Evolutionary conservation across 768 basidiomycete species (phyloP), one percentile per base, ranked within the genome.

Genomic region (Mycena galericulata): DNA sequence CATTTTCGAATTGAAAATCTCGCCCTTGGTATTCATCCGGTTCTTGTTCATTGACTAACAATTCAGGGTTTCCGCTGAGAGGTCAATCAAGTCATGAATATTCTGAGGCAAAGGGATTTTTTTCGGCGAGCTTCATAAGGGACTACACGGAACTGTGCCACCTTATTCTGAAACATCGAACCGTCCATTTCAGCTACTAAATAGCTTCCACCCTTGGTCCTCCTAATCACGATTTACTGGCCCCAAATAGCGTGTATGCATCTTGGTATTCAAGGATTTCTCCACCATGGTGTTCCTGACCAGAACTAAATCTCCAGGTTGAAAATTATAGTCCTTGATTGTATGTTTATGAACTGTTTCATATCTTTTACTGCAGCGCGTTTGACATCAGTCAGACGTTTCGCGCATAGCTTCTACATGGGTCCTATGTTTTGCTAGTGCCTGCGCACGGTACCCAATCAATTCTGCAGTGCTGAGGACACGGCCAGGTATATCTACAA

Each of bases 371-470:
- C 75, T 62, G 14, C 51, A 1, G 22, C 60, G 18, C 14, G 74
- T 26, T 69, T 80, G n/a, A 53, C 46, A 3, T 15, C 40, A 0
- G 27, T 38, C 14, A 76, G 51, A 10, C 68, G 15, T n/a, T 0
- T 29, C 20, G 6, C 55, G 32, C 54, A 55, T 55, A 8, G 29
- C 32, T 40, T 55, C 54, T n/a, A 57, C 27, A 20, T 57, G 55
- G 10, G 10, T 14, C 20, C 34, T 15, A 29, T 57, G 55, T 27
- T 77, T 77, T 24, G 75, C 73, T 1, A 78, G 71, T 29, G 70
- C 70, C 20, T 74, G 68, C 4, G 75, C 77, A 3, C 66, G 62
- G 0, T 65, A 29, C 3, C 70, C 74, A 32, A 76, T 72, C 22
- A 78, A 41, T 45, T 78, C 75, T 38, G 55, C 68, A 2, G 71